Percentiles rank a stretch among this genome's conserved stretches.
Evolutionary conservation across 768 basidiomycete species (phyloP).

Genomic region (Amanita exitialis): DNA sequence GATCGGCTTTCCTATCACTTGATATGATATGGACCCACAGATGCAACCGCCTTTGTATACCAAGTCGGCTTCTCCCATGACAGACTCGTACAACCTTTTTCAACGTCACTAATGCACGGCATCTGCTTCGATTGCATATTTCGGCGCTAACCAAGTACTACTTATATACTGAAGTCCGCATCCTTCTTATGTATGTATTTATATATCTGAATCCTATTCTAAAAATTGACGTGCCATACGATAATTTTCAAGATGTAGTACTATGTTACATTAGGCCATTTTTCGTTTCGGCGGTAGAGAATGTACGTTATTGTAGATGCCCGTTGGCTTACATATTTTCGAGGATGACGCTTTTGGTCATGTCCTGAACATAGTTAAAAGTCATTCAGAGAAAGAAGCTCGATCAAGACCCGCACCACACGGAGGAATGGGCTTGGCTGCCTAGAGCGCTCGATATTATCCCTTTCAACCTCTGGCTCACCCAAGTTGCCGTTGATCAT

Average conservation of each 20-base stretch:
- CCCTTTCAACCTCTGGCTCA: neutral
- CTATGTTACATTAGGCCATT: neutral
- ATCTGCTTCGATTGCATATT: neutral
- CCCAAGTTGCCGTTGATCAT: neutral
- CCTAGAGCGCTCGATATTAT: neutral
- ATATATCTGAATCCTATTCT: neutral
- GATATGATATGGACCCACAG: slow-evolving; percentile 42
- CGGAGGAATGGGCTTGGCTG: neutral
- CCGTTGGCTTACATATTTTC: neutral
- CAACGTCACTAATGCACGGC: neutral
- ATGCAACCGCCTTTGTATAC: slow-evolving; percentile 42
- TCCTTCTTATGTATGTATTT: neutral
- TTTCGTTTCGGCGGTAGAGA: neutral
- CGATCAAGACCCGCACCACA: neutral
- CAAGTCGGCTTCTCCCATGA: neutral
- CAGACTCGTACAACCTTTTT: neutral
- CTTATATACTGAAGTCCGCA: neutral
- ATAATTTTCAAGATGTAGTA: neutral
- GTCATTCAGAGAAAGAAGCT: neutral
- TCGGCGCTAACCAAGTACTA: neutral
- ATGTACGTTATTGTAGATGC: neutral
- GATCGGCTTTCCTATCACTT: slow-evolving; percentile 35
- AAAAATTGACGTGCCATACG: neutral
- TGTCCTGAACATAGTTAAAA: neutral
- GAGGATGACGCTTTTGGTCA: neutral